phyloP scores from a whole-genome alignment of 1,284 basidiomycete species.

The Schizophyllum amplum region DNA sequence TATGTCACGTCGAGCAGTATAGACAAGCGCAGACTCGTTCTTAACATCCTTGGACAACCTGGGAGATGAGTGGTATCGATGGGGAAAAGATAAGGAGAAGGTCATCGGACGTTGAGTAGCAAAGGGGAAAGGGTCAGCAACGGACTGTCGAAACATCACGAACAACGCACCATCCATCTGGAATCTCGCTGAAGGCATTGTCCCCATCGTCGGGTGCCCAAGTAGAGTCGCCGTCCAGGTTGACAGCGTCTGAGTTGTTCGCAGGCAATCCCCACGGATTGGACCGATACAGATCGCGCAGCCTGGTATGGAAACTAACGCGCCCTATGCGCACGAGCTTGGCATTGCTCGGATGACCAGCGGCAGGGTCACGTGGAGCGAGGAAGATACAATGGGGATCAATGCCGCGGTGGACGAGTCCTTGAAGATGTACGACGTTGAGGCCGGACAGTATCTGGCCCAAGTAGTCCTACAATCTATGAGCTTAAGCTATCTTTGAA shows the following conservation, averaged over 20 bases:
- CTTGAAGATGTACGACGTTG: constrained; percentile 51
- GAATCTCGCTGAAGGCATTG: constrained; percentile 31
- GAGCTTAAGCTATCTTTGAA: neutral
- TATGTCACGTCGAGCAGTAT: constrained; percentile 65
- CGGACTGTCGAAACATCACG: neutral
- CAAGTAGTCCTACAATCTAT: constrained; percentile 49
- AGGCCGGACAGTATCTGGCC: constrained; percentile 60
- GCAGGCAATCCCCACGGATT: constrained; percentile 47
- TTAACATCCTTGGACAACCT: constrained; percentile 62
- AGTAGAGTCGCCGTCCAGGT: neutral
- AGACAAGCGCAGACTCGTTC: constrained; percentile 59
- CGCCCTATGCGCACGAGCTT: constrained; percentile 62
- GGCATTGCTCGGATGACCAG: constrained; percentile 27
- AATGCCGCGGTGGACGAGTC: constrained; percentile 61
- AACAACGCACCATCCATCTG: constrained; percentile 51
- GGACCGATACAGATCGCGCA: constrained; percentile 67
- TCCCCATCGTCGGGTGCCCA: neutral
- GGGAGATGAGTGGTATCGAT: no score
- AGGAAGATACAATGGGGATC: constrained; percentile 51
- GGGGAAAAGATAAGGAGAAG: neutral
- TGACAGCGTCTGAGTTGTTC: neutral
- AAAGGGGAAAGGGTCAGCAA: neutral
- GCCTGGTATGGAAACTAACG: constrained; percentile 51
- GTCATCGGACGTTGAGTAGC: neutral
- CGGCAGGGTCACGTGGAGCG: constrained; percentile 32